Evolutionary conservation across 805 yeast genomes (phyloP).

Genomic region (Kluyveromyces aestuarii): DNA sequence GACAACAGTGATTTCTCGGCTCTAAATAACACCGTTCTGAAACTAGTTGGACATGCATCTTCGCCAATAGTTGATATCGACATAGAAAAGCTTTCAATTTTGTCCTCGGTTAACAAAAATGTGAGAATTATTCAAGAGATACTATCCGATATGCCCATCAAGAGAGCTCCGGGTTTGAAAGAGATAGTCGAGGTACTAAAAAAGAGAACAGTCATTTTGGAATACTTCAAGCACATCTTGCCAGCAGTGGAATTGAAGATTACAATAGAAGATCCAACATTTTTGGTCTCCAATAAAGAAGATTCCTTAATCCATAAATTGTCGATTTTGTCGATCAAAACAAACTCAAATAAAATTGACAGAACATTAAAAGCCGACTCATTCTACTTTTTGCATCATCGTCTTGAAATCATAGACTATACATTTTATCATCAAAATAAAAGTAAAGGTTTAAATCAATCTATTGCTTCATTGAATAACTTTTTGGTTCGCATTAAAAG

Average conservation of each 20-base stretch:
- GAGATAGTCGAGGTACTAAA: slow-evolving; percentile 6
- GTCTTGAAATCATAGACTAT: slow-evolving; percentile 17
- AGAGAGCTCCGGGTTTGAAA: slow-evolving; percentile 4
- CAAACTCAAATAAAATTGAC: slow-evolving; percentile 14
- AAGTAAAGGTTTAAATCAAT: slow-evolving; percentile 9
- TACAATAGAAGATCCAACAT: slow-evolving; percentile 32
- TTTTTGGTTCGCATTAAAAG: slow-evolving; percentile 13
- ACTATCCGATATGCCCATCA: slow-evolving; percentile 3
- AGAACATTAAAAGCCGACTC: slow-evolving; percentile 7
- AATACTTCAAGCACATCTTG: slow-evolving; percentile 20
- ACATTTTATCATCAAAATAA: slow-evolving; percentile 16
- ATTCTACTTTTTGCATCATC: slow-evolving; percentile 12
- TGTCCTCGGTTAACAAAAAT: slow-evolving; percentile 25
- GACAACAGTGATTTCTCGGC: slow-evolving; percentile 15
- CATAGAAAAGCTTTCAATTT: slow-evolving; percentile 31
- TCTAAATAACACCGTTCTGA: slow-evolving; percentile 26
- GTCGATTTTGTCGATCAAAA: slow-evolving; percentile 18
- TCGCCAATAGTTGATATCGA: slow-evolving; percentile 39
- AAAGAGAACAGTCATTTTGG: slow-evolving; percentile 6
- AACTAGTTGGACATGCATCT: slow-evolving; percentile 32
- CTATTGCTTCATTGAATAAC: slow-evolving; percentile 16
- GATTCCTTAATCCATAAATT: slow-evolving; percentile 25
- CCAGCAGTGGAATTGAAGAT: slow-evolving; percentile 30
- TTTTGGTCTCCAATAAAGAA: slow-evolving; percentile 26
- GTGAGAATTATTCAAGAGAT: slow-evolving; percentile 19